Percentiles rank a stretch among this genome's conserved stretches.
phyloP scores from a whole-genome alignment of 1,284 basidiomycete species.

The Thelephora terrestris region DNA sequence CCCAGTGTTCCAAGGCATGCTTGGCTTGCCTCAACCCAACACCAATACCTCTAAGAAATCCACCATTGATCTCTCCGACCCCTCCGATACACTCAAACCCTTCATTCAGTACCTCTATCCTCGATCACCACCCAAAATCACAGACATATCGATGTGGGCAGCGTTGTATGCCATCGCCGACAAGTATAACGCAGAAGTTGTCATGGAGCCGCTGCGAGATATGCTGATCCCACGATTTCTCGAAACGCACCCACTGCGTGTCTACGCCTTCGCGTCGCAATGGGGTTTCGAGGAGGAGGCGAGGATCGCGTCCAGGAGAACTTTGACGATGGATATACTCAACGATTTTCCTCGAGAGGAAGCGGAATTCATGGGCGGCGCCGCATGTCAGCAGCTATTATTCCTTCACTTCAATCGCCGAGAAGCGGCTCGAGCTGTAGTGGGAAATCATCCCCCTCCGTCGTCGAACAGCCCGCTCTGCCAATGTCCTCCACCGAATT shows the following conservation, averaged over 20 bases:
- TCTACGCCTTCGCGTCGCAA: constrained; percentile 60
- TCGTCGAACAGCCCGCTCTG: too few species aligned
- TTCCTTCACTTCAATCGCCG: too few species aligned
- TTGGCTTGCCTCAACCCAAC: constrained; percentile 45
- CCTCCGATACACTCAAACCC: constrained; percentile 30
- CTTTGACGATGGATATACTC: constrained; percentile 43
- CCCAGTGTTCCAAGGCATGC: constrained; percentile 59
- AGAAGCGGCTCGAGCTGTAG: too few species aligned
- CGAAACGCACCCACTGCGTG: constrained; percentile 38
- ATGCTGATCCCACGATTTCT: constrained; percentile 43
- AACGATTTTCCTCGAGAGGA: neutral
- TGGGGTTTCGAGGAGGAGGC: constrained; percentile 45
- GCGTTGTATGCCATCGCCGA: constrained; percentile 32
- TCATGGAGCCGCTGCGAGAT: constrained; percentile 36
- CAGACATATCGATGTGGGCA: constrained; percentile 34
- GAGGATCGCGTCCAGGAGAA: constrained; percentile 34
- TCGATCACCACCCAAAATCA: constrained; percentile 14
- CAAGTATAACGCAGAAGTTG: constrained; percentile 53
- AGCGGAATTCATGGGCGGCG: too few species aligned
- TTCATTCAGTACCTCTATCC: constrained; percentile 45
- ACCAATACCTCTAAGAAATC: neutral
- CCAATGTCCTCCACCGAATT: too few species aligned
- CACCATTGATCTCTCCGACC: constrained; percentile 46
- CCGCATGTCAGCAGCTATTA: too few species aligned
- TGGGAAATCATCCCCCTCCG: too few species aligned